Conservation (phyloP, 2,329 filamentous ascomycete species). For the Neofusicoccum cordaticola region DNA sequence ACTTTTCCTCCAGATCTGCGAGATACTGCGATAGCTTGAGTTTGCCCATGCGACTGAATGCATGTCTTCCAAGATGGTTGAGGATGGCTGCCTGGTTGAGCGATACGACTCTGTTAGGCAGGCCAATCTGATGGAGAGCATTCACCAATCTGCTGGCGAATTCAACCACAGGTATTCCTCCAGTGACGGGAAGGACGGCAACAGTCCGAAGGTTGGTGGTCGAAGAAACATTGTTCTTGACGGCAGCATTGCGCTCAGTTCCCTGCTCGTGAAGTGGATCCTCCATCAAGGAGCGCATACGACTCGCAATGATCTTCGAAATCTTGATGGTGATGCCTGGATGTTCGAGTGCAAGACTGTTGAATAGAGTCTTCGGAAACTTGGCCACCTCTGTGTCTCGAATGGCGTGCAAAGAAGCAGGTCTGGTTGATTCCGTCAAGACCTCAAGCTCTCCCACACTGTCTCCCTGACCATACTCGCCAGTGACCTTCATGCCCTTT, state of each 20-base stretch:
- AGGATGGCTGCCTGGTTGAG: constrained; percentile 91
- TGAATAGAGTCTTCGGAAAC: constrained; percentile 93
- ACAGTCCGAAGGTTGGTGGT: constrained; percentile 92
- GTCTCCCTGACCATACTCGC: constrained; percentile 94
- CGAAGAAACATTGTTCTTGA: constrained; percentile 68
- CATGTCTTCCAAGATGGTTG: constrained; percentile 91
- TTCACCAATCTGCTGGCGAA: constrained; percentile 88
- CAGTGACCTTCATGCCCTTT: constrained; percentile 79
- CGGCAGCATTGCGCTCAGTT: constrained; percentile 59
- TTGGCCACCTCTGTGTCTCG: constrained; percentile 95
- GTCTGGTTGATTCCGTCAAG: constrained; percentile 87
- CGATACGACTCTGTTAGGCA: constrained; percentile 83
- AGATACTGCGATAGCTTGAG: constrained; percentile 93
- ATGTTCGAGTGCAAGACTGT: constrained; percentile 94
- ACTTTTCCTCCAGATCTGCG: constrained; percentile 95
- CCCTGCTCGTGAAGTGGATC: constrained; percentile 67
- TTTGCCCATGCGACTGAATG: constrained; percentile 97
- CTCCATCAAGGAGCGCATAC: constrained; percentile 87
- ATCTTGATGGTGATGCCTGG: constrained; percentile 99
- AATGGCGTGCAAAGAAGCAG: constrained; percentile 90
- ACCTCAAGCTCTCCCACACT: constrained; percentile 97
- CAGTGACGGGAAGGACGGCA: constrained; percentile 83
- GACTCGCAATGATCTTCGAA: constrained; percentile 94
- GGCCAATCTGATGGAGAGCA: constrained; percentile 84
- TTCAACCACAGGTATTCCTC: constrained; percentile 89